phyloP scores from a whole-genome alignment of 495 filamentous ascomycete species.

The Neurospora pannonica region DNA sequence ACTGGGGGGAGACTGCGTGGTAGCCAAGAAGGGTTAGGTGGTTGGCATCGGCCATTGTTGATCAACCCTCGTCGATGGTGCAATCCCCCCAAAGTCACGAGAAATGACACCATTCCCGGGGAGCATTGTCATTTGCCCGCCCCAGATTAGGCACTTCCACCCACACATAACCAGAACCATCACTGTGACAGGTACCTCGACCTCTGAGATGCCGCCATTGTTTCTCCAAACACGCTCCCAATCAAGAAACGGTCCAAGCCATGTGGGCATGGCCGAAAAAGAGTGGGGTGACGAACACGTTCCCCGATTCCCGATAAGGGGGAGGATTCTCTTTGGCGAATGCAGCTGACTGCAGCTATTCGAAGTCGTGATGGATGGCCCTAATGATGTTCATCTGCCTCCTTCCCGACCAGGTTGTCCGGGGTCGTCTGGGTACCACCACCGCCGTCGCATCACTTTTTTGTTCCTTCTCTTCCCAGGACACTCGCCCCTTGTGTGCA shows the following conservation, averaged over 20 bases:
- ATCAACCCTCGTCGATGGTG: slow-evolving; percentile 27
- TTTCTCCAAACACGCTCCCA: slow-evolving; percentile 7
- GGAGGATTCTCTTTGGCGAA: slow-evolving; percentile 12
- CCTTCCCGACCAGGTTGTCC: not conserved
- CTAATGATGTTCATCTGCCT: not conserved
- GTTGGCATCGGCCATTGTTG: slow-evolving; percentile 16
- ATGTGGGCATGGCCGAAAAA: slow-evolving; percentile 8
- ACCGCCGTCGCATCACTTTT: not conserved
- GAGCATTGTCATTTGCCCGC: slow-evolving; percentile 29
- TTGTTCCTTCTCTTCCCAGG: not conserved
- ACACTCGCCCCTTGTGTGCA: not conserved
- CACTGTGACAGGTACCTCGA: slow-evolving; percentile 13
- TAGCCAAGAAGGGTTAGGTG: slow-evolving; percentile 4
- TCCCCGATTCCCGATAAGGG: slow-evolving; percentile 20
- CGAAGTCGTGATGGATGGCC: not conserved
- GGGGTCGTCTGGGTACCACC: not conserved
- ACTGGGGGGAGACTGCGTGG: slow-evolving; percentile 15
- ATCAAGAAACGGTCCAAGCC: slow-evolving; percentile 13
- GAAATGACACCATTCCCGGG: slow-evolving; percentile 31
- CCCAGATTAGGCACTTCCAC: slow-evolving; percentile 12
- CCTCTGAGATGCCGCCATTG: not conserved
- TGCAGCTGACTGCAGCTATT: not conserved
- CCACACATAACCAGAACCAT: slow-evolving; percentile 6
- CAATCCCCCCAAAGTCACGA: slow-evolving; percentile 28
- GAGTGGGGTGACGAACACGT: slow-evolving; percentile 8